Conservation (phyloP, 2,329 filamentous ascomycete genomes). For the Mollisia scopiformis region DNA sequence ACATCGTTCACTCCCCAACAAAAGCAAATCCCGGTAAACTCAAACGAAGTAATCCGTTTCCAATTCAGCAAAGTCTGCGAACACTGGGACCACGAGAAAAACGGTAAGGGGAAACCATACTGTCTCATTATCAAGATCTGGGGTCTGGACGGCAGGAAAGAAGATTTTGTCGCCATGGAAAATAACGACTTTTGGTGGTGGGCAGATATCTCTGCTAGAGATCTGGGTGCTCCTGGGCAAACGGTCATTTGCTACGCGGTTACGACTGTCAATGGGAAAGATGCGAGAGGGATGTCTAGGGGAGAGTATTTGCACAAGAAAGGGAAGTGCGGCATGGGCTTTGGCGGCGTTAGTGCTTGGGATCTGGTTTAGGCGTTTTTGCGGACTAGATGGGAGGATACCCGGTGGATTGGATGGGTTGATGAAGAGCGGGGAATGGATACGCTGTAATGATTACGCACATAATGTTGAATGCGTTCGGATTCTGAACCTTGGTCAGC, state of each 20-base stretch:
- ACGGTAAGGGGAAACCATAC: constrained; percentile 67
- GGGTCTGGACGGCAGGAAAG: constrained; percentile 66
- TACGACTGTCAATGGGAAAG: constrained; percentile 44
- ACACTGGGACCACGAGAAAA: constrained; percentile 77
- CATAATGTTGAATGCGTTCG: too few relatives aligned
- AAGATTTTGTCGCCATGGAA: constrained; percentile 71
- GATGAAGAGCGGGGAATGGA: not conserved
- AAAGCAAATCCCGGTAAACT: constrained; percentile 62
- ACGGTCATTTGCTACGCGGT: constrained; percentile 67
- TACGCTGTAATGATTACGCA: not conserved
- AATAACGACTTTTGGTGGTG: constrained; percentile 84
- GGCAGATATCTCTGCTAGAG: constrained; percentile 69
- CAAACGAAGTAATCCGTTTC: constrained; percentile 70
- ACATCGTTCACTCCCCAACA: constrained; percentile 63
- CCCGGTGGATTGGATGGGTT: too few relatives aligned
- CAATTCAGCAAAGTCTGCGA: constrained; percentile 78
- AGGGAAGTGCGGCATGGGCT: constrained; percentile 33
- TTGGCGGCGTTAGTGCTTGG: constrained; percentile 35
- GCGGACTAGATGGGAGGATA: not conserved
- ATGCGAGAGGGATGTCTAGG: constrained; percentile 34
- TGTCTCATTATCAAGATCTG: constrained; percentile 71
- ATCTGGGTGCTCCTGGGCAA: constrained; percentile 72
- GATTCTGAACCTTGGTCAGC: too few relatives aligned
- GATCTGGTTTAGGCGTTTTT: constrained; percentile 27
- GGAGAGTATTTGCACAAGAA: constrained; percentile 34